Evolutionary conservation across 352 stramenopile species (phyloP), one percentile per base, ranked within the genome.

Genomic region (Phytopythium ostracodes): DNA sequence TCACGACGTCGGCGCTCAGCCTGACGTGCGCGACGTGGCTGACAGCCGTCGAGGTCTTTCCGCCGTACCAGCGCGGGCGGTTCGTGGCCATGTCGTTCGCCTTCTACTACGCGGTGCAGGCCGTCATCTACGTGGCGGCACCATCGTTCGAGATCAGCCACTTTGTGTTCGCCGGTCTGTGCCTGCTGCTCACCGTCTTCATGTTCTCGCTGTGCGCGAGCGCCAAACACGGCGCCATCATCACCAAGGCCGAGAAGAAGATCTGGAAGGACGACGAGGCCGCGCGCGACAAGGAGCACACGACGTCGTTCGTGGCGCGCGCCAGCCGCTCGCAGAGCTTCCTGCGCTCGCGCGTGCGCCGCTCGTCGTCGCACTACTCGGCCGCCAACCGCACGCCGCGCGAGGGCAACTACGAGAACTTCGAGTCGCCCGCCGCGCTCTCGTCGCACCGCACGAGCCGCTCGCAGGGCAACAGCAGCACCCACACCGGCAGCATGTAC

Each of bases 231-330:
- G 87, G 87, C 51, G 87, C 87, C 36, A 95, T 95, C 60, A 71
- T 92, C 70, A 81, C 92, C 67, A 95, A 95, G 77, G 72, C 69
- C 43, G 86, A 95, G 67, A 93, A 95, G 77, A 89, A 82, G 65
- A 72, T 72, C 69, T 79, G 79, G 49, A 88, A 86, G 55, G 68
- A 87, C 2, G 73, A 75, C 9, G 79, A 90, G 56, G 69, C 59
- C 18, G 60, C 63, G 29, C 52, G 71, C 20, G 68, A 68, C 6
- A 65, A 66, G 31, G 81, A 89, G 49, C 65, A 76, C 29, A 73
- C 73, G 20, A 63, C 76, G 17, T 78, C 76, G 44, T 89, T 80
- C 55, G 64, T 76, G 22, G 66, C 72, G 6, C 70, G 84, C 33
- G 75, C 74, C 6, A 94, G 84, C 33, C 84, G 87, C 6, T 92